phyloP scores from a whole-genome alignment of 306 rosid species.

The Trifolium pratense region DNA sequence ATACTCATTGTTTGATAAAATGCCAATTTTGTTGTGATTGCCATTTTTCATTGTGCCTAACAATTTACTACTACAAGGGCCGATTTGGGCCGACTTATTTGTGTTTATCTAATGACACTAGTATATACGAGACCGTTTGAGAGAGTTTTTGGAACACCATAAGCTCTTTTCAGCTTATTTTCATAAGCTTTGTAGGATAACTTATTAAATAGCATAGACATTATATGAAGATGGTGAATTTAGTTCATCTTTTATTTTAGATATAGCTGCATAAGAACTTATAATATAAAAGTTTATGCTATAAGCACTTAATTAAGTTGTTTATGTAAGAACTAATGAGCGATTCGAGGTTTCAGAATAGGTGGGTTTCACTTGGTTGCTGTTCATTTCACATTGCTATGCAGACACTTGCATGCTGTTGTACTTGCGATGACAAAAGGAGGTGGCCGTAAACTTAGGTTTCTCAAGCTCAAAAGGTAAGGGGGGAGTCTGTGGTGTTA shows the following conservation, averaged over 20 bases:
- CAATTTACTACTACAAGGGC: neutral
- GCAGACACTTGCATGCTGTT: too few relatives aligned
- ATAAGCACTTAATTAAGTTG: too few relatives aligned
- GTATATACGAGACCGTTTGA: neutral
- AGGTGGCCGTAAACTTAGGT: neutral
- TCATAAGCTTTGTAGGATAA: neutral
- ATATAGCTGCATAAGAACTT: too few relatives aligned
- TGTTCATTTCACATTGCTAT: too few relatives aligned
- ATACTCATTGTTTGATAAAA: conserved; percentile 11
- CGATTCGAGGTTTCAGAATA: too few relatives aligned
- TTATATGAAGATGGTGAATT: too few relatives aligned
- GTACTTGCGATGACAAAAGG: neutral
- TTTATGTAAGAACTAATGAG: neutral
- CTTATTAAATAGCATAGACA: too few relatives aligned
- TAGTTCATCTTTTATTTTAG: too few relatives aligned
- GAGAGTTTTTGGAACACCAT: too few relatives aligned
- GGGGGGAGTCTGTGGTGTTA: neutral
- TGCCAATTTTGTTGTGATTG: neutral
- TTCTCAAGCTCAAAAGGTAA: neutral
- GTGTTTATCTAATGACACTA: neutral
- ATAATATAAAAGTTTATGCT: too few relatives aligned
- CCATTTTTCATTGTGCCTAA: neutral
- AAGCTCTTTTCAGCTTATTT: neutral
- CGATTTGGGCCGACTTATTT: neutral
- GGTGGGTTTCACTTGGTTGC: too few relatives aligned